Conservation (phyloP, 1,139 yeast species). For the Zhuliangozyma parablackwelliae region DNA sequence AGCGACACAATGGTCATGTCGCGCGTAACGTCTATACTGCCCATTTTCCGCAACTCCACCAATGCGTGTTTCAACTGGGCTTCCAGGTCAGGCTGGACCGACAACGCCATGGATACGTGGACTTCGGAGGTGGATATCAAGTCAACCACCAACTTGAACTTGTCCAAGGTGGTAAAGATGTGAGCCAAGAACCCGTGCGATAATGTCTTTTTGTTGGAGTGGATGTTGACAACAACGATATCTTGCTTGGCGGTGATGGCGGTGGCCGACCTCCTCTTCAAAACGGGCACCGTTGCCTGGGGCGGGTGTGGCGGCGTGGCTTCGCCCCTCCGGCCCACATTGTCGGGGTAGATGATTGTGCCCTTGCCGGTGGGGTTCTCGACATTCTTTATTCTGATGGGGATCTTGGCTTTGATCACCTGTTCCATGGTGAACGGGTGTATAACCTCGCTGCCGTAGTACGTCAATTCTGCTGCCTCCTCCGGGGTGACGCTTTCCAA, state of each 20-base stretch:
- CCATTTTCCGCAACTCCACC: constrained; percentile 71
- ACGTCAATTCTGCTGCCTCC: constrained; percentile 96
- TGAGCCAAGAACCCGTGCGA: constrained; percentile 94
- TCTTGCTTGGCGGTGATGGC: constrained; percentile 95
- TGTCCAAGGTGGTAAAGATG: constrained; percentile 82
- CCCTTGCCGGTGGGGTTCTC: constrained; percentile 89
- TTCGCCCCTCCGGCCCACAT: constrained; percentile 78
- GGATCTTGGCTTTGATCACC: constrained; percentile 91
- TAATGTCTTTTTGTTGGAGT: constrained; percentile 86
- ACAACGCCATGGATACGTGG: constrained; percentile 96
- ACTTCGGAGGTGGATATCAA: constrained; percentile 96
- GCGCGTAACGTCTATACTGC: constrained; percentile 82
- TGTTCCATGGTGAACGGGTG: constrained; percentile 99
- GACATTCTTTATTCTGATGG: constrained; percentile 93
- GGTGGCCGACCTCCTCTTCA: constrained; percentile 76
- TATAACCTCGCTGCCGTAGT: constrained; percentile 95
- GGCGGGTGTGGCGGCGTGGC: constrained; percentile 95
- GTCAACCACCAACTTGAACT: constrained; percentile 83
- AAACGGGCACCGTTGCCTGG: constrained; percentile 53
- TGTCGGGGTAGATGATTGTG: constrained; percentile 90
- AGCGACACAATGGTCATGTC: constrained; percentile 87
- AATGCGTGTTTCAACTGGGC: constrained; percentile 63
- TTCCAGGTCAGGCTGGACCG: constrained; percentile 63
- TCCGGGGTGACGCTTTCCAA: constrained; percentile 91
- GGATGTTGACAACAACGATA: constrained; percentile 87